phyloP scores from a whole-genome alignment of 176 grass and related monocot genomes.

The Carex pumila region DNA sequence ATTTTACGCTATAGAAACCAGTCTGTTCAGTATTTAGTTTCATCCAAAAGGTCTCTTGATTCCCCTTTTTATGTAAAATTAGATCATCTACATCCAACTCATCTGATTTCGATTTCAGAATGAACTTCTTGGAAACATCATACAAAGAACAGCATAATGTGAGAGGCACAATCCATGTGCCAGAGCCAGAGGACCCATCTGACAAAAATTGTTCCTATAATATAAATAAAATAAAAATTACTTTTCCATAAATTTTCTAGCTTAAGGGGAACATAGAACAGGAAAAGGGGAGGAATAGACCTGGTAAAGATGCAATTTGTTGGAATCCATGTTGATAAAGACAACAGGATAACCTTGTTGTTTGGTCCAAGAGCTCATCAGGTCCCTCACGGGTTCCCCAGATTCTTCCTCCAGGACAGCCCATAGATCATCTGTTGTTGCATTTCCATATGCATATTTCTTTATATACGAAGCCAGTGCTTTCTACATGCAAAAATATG shows the following conservation, averaged over 20 bases:
- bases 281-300: not conserved
- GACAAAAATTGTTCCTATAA: constrained; percentile 78
- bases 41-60: constrained; percentile 56
- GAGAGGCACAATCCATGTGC: constrained; percentile 82
- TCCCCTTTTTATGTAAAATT: constrained; percentile 24
- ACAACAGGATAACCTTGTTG: constrained; percentile 90
- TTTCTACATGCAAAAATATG: constrained; percentile 40
- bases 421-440: constrained; percentile 93
- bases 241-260: not conserved
- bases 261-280: not conserved
- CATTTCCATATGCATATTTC: constrained; percentile 79
- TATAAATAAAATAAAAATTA: not conserved
- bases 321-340: no score
- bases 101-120: constrained; percentile 60
- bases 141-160: constrained; percentile 48
- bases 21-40: constrained; percentile 78
- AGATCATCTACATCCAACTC: constrained; percentile 42
- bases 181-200: constrained; percentile 44
- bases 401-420: constrained; percentile 83
- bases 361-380: constrained; percentile 92
- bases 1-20: constrained; percentile 83
- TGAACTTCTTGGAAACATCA: constrained; percentile 39
- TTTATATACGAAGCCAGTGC: constrained; percentile 72
- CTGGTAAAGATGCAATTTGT: no score
- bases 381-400: constrained; percentile 66